Base-by-base conservation (phyloP, 1,284 basidiomycete genomes). In the Fomitopsis palustris region DNA sequence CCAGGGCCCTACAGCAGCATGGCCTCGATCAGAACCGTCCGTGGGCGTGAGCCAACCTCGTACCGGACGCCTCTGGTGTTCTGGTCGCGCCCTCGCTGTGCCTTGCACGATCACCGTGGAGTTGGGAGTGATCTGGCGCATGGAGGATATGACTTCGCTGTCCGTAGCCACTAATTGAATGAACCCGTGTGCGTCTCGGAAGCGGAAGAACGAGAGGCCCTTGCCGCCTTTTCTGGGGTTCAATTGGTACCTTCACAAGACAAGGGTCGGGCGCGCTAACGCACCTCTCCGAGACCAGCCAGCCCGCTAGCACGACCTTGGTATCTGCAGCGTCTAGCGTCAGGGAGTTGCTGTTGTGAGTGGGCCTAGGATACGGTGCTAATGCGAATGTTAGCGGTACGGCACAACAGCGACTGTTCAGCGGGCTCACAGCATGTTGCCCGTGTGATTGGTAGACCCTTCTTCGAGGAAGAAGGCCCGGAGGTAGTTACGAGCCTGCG, bases 81-180 rank as follows among this genome's bases (percentile, higher is more conserved):
- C 72, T 29, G 92, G 90, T 55, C 93, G 79, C 56, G 79, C 67
- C 54, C 79, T 74, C 12, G 95, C 92, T 38, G 74, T 76, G 19
- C 94, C 94, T 67, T 88, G 75, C 43, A 96, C 78, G 58, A 90
- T 77, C 25, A 96, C 81, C 17, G 88, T 83, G 7, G 86, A 93
- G 73, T 94, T 92, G 59, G 87, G 75, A 55, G 93, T 88, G 43
- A 90, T 77, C 47, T 76, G 71, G 58, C 85, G 80, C 65, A 95
- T 79, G 47, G 73, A 65, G 16, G 78, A 70, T 55, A 83, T 76
- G 10, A 77, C 68, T 33, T 73, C 60, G 45, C 25, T 47, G 19
- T 63, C 63, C 64, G 82, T 75, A 62, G 87, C 82, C 63, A 93
- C 81, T 58, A 97, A 86, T 74, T 97, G 95, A 0, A 87, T 84